These are phyloP conservation scores for Leptomonas seymouri DNA, from an alignment of 208 protist species.

Conservation along the genomic window DNA sequence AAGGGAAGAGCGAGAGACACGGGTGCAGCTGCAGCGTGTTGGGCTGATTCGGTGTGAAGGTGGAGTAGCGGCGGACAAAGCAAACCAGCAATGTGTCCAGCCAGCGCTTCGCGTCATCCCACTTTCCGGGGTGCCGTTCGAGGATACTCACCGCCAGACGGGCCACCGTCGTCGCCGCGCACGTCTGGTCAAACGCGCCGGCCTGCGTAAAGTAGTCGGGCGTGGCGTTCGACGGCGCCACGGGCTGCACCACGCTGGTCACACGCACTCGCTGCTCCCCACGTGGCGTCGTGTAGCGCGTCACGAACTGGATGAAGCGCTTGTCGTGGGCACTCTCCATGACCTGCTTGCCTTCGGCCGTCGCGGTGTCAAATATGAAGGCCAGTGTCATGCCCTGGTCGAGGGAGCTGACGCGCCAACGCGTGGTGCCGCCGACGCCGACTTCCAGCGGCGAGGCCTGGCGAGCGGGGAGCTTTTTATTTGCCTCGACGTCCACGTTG, in stretches of 20 bases:
- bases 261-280: slow-evolving; percentile 88
- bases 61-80: slow-evolving; percentile 95
- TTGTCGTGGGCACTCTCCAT: slow-evolving; percentile 24
- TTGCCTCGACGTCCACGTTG: slow-evolving; percentile 54
- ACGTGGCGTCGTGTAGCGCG: slow-evolving; percentile 89
- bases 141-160: slow-evolving; percentile 79
- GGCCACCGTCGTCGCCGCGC: slow-evolving; percentile 71
- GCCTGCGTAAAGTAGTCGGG: slow-evolving; percentile 53
- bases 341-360: slow-evolving; percentile 33
- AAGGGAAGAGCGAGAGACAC: slow-evolving; percentile 97
- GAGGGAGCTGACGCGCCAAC: slow-evolving; percentile 66
- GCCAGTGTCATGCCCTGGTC: slow-evolving; percentile 65
- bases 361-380: slow-evolving; percentile 84
- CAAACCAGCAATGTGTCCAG: slow-evolving; percentile 98
- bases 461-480: slow-evolving; percentile 32
- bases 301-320: slow-evolving; percentile 95
- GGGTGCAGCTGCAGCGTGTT: slow-evolving; percentile 88
- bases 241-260: slow-evolving; percentile 78
- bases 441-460: slow-evolving; percentile 63
- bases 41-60: slow-evolving; percentile 88
- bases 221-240: slow-evolving; percentile 45
- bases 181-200: slow-evolving; percentile 96
- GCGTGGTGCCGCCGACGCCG: slow-evolving; percentile 60
- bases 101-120: slow-evolving; percentile 96
- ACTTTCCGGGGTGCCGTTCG: slow-evolving; percentile 68